Evolutionary conservation across 1,139 yeast species (phyloP), one percentile per base, ranked within the genome.

Genomic region (Sugiyamaella sp.): DNA sequence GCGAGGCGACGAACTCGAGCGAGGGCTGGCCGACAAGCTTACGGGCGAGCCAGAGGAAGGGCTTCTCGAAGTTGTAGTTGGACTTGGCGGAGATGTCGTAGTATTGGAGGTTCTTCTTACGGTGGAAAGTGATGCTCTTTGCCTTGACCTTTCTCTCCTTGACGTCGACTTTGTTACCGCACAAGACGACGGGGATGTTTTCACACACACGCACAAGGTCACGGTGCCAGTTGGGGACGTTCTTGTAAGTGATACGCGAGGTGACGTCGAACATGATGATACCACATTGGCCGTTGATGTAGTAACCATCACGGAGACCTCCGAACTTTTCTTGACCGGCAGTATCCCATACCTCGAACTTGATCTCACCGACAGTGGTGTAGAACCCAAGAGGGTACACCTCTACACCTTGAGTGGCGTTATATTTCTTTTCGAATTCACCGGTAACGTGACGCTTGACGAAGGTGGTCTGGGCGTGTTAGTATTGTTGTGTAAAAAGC

Each of bases 291-390:
- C 99, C 99, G 75, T 93, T 91, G 75, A 95, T 93, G 79, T 95
- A 93, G 82, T 95, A 93, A 73, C 99, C 99, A 72, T 93, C 99
- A 83, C 99, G 91, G 72, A 95, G 82, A 69, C 99, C 99, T 76
- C 99, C 99, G 69, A 95, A 93, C 80, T 95, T 95, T 80, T 95
- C 99, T 81, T 95, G 99, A 63, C 99, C 99, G 57, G 99, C 99
- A 59, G 99, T 95, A 77, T 95, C 99, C 99, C 99, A 95, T 68
- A 93, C 97, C 73, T 95, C 97, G 76, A 95, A 95, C 77, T 89
- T 91, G 79, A 95, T 89, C 79, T 93, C 97, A 78, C 99, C 99
- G 71, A 80, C 93, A 82, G 93, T 93, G 74, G 99, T 95, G 86
- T 85, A 89, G 86, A 95, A 95, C 49, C 95, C 91, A 76, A 95